A percentile compares a stretch with the other conserved stretches of the same genome.
Evolutionary conservation across 805 yeast species (phyloP).

Genomic region (Kluyveromyces siamensis): DNA sequence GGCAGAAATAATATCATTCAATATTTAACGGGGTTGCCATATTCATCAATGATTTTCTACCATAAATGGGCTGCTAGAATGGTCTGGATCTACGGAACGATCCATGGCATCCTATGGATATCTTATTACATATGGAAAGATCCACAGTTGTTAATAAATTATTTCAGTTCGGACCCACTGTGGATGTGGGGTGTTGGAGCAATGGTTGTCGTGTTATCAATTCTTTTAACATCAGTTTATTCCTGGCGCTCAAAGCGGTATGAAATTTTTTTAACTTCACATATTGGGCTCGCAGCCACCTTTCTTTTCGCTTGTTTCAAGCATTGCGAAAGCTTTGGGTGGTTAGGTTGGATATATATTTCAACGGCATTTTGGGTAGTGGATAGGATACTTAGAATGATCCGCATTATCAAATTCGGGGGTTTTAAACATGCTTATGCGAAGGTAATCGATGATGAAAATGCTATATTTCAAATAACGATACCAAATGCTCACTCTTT

Average conservation of each 20-base stretch:
- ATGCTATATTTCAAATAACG: conserved; percentile 4
- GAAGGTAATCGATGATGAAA: conserved; percentile 1
- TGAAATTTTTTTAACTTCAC: conserved; percentile 38
- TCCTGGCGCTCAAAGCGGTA: conserved; percentile 30
- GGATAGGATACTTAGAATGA: conserved; percentile 33
- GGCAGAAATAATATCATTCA: conserved; percentile 66
- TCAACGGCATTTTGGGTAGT: conserved; percentile 33
- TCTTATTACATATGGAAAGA: conserved; percentile 24
- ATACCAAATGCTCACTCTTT: conserved; percentile 2
- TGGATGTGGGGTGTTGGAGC: conserved; percentile 37
- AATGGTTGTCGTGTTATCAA: conserved; percentile 16
- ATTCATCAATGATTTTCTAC: conserved; percentile 50
- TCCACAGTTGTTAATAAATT: conserved; percentile 6
- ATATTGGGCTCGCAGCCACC: conserved; percentile 33
- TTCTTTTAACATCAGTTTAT: conserved; percentile 21
- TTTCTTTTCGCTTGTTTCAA: conserved; percentile 39
- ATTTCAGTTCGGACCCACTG: conserved; percentile 14
- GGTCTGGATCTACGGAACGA: conserved; percentile 28
- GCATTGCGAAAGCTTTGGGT: conserved; percentile 38
- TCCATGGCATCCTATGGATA: conserved; percentile 27
- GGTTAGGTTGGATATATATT: conserved; percentile 33
- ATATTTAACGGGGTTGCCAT: conserved; percentile 52
- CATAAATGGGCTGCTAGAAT: conserved; percentile 52
- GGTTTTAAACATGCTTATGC: conserved; percentile 6
- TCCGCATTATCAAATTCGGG: conserved; percentile 22